Evolutionary conservation across 2,329 filamentous ascomycete species (phyloP), one percentile per base, ranked within the genome.

Genomic region (Aspergillus quadrilineatus): DNA sequence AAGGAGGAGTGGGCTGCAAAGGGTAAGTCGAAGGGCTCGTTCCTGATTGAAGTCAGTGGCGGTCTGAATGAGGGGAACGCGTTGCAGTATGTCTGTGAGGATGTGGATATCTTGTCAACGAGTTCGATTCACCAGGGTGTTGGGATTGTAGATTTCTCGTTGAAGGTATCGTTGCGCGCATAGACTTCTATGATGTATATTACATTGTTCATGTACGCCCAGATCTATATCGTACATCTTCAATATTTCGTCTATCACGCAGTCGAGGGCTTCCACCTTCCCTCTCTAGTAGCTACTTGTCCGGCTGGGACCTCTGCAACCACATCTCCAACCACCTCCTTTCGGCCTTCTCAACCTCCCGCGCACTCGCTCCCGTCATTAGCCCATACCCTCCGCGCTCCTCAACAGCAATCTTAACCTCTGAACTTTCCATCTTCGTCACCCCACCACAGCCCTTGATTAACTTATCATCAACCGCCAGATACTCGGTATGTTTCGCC

Each of bases 111-210:
- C 64, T 87, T 97, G 65, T 97, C 92, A 43, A 97, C 93, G 43
- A 97, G 92, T 72, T 93, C 90, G 51, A 97, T 99, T 69, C 94
- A 99, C 69, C 94, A 99, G 77, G 93, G 94, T 2, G 91, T 95
- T 3, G 85, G 89, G 30, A 92, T 97, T 71, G 86, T 99, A 45
- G 94, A 99, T 74, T 97, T 97, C 73, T 97, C 92, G 4, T 81
- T 99, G 64, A 99, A 99, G 80, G 92, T 99, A 42, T 74, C 69
- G 26, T 51, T 76, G 62, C 67, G 69, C 44, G 74, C 63, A 9
- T 54, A 50, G 34, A 41, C 15, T 22, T 37, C 8, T 5, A 5
- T 9, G 28, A 47, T 48, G 30, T 48, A 48, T 48, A 47, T 8
- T 47, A 36, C 4, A 48, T 37, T 37, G 32, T 48, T 48, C 17